Conservation (phyloP, 1,139 yeast species). For the Sugiyamaella sp. region DNA sequence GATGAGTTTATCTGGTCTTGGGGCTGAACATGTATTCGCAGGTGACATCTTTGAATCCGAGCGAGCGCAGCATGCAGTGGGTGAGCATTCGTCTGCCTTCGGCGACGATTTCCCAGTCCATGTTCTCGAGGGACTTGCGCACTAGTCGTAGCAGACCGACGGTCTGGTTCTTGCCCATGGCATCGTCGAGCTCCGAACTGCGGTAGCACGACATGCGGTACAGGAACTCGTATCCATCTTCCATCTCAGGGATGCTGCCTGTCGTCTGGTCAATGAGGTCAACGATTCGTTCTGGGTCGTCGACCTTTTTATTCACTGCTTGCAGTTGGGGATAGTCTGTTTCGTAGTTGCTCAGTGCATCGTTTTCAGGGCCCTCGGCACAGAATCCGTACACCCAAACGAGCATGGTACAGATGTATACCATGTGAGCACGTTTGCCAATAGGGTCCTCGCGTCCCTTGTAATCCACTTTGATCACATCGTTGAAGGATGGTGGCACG, state of each 20-base stretch:
- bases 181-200: constrained; percentile 30
- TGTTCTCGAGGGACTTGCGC: constrained; percentile 33
- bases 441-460: constrained; percentile 56
- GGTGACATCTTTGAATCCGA: constrained; percentile 36
- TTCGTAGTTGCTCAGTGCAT: constrained; percentile 28
- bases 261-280: constrained; percentile 21
- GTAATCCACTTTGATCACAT: constrained; percentile 42
- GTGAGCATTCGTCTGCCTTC: constrained; percentile 40
- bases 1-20: constrained; percentile 13
- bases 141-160: constrained; percentile 42
- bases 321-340: constrained; percentile 16
- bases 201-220: constrained; percentile 31
- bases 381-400: constrained; percentile 62
- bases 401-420: constrained; percentile 56
- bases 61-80: constrained; percentile 40
- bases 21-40: constrained; percentile 36
- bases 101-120: constrained; percentile 39
- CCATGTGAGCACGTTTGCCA: constrained; percentile 57
- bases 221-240: constrained; percentile 35
- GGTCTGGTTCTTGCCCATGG: constrained; percentile 34
- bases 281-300: constrained; percentile 23
- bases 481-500: constrained; percentile 17
- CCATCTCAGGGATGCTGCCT: constrained; percentile 26
- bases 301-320: constrained; percentile 15
- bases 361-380: constrained; percentile 58